Conservation (phyloP, 148 eudicot species). For the Pharnaceum exiguum region DNA sequence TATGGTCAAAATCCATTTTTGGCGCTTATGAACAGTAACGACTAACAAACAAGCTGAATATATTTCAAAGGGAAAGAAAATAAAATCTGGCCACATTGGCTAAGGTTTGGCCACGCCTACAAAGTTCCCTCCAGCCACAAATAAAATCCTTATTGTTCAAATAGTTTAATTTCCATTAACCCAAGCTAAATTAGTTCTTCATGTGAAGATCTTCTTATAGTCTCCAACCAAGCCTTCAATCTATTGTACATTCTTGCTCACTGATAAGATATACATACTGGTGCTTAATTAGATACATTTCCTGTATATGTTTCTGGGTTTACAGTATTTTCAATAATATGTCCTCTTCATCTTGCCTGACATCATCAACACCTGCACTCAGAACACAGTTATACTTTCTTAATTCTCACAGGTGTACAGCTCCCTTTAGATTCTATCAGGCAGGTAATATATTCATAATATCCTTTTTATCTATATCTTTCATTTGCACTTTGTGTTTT, state of each 20-base stretch:
- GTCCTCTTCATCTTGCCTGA: slow-evolving; percentile 20
- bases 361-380: slow-evolving; percentile 19
- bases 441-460: slow-evolving; percentile 6
- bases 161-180: no score
- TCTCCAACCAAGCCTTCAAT: background rate
- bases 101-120: slow-evolving; percentile 14
- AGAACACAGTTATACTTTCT: slow-evolving; percentile 11
- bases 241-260: background rate
- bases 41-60: no score
- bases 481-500: background rate
- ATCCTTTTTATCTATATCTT: background rate
- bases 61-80: background rate
- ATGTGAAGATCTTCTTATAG: background rate
- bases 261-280: background rate
- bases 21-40: no score
- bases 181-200: no score
- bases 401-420: slow-evolving; percentile 10
- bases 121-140: background rate
- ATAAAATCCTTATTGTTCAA: background rate
- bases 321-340: no score
- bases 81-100: background rate
- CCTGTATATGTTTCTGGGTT: no score
- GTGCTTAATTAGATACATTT: background rate
- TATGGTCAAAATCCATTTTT: no score
- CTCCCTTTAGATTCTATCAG: slow-evolving; percentile 17